Evolutionary conservation across 345 rosid genomes (phyloP).

Genomic region (Aurinia saxatilis): DNA sequence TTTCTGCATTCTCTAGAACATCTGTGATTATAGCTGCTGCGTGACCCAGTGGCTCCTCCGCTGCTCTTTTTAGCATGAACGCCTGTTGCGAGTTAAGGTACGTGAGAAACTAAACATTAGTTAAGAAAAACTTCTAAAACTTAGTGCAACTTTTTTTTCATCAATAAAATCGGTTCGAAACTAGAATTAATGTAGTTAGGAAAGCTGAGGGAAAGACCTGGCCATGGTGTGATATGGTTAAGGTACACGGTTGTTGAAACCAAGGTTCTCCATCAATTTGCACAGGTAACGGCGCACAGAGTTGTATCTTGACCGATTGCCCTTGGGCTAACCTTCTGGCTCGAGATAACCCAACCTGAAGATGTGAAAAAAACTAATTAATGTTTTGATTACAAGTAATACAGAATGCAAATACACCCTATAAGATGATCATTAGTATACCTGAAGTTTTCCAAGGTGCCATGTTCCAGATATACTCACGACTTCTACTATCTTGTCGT

Average conservation of each 20-base stretch:
- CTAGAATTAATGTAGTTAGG: neutral
- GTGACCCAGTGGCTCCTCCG: slow-evolving; percentile 93
- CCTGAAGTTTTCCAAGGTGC: slow-evolving; percentile 97
- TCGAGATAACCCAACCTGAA: slow-evolving; percentile 88
- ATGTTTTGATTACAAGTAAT: neutral
- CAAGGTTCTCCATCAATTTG: slow-evolving; percentile 98
- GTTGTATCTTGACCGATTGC: slow-evolving; percentile 74
- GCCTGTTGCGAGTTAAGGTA: slow-evolving; percentile 44
- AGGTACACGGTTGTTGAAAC: slow-evolving; percentile 77
- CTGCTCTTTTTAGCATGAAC: slow-evolving; percentile 81
- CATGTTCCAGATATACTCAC: slow-evolving; percentile 92
- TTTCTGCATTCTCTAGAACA: slow-evolving; percentile 89
- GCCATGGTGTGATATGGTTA: slow-evolving; percentile 81
- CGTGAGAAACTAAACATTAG: neutral
- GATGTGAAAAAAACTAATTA: neutral
- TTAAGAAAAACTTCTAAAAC: neutral
- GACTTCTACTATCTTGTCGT: slow-evolving; percentile 75
- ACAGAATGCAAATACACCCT: neutral
- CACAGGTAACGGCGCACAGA: slow-evolving; percentile 73
- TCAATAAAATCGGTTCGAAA: neutral
- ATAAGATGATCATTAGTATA: slow-evolving; percentile 19
- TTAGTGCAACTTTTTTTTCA: neutral
- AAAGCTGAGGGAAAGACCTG: slow-evolving; percentile 60
- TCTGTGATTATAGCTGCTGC: slow-evolving; percentile 91
- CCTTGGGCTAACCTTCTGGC: slow-evolving; percentile 99